phyloP scores from a whole-genome alignment of 2,329 filamentous ascomycete genomes.

The Pochonia chlamydosporia region DNA sequence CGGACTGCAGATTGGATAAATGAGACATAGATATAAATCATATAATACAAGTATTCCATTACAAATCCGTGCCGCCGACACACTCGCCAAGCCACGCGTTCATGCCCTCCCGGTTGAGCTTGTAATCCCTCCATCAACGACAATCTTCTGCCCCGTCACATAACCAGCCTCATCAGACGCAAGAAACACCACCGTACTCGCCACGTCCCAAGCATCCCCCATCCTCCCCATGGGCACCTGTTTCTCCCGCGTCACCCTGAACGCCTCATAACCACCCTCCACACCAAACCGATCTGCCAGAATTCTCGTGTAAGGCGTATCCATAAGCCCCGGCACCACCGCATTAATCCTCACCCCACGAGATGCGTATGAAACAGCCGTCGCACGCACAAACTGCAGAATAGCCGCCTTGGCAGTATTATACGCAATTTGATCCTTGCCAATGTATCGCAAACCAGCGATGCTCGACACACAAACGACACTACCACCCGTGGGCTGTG shows the following conservation, averaged over 20 bases:
- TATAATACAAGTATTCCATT: too few species aligned
- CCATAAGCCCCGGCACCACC: slow-evolving; percentile 50
- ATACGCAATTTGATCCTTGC: slow-evolving; percentile 47
- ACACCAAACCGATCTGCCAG: slow-evolving; percentile 39
- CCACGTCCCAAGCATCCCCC: slow-evolving; percentile 55
- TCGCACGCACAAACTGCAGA: slow-evolving; percentile 43
- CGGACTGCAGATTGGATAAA: neutral
- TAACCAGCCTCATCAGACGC: slow-evolving; percentile 54
- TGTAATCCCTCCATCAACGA: slow-evolving; percentile 41
- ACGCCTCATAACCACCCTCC: slow-evolving; percentile 40
- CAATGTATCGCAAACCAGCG: slow-evolving; percentile 44
- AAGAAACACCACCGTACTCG: slow-evolving; percentile 48
- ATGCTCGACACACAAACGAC: slow-evolving; percentile 46
- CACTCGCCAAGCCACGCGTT: too few species aligned
- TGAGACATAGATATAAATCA: too few species aligned
- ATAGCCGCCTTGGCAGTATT: slow-evolving; percentile 45
- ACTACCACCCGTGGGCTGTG: slow-evolving; percentile 31
- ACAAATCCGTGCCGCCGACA: too few species aligned
- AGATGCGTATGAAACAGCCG: slow-evolving; percentile 42
- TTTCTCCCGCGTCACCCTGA: slow-evolving; percentile 34
- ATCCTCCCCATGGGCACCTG: slow-evolving; percentile 55
- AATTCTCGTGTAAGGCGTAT: slow-evolving; percentile 44
- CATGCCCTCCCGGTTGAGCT: slow-evolving; percentile 33
- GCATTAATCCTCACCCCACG: slow-evolving; percentile 45
- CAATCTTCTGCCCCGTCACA: slow-evolving; percentile 51